These are phyloP conservation scores for Leptographium wingfieldii DNA, from an alignment of 2,329 filamentous ascomycete genomes.

Conservation along the genomic window DNA sequence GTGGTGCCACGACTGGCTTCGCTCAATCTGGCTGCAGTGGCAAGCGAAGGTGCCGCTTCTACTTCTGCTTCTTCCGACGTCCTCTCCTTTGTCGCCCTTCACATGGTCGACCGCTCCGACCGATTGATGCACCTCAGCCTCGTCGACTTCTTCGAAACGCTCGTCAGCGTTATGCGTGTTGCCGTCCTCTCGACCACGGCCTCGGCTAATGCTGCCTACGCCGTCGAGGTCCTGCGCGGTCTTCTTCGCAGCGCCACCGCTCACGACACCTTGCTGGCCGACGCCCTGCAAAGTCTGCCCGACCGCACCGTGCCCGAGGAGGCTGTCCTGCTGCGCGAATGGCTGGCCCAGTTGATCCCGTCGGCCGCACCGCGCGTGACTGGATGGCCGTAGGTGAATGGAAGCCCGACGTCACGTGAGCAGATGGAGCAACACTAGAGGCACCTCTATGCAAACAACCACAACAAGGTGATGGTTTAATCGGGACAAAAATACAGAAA, in stretches of 20 bases:
- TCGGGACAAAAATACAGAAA: background rate
- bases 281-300: slow-evolving; percentile 28
- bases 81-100: slow-evolving; percentile 37
- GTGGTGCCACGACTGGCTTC: slow-evolving; percentile 36
- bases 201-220: slow-evolving; percentile 15
- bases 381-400: background rate
- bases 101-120: slow-evolving; percentile 38
- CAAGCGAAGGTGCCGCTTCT: background rate
- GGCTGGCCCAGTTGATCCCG: slow-evolving; percentile 29
- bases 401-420: too few relatives aligned
- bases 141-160: slow-evolving; percentile 39
- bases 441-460: too few relatives aligned
- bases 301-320: slow-evolving; percentile 39
- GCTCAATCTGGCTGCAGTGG: slow-evolving; percentile 30
- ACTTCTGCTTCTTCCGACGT: slow-evolving; percentile 36
- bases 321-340: slow-evolving; percentile 31
- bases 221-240: slow-evolving; percentile 23
- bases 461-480: background rate
- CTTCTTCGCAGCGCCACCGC: slow-evolving; percentile 28
- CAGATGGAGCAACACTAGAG: too few relatives aligned
- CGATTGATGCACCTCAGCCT: slow-evolving; percentile 36
- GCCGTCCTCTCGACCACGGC: slow-evolving; percentile 14
- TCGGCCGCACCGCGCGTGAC: slow-evolving; percentile 12
- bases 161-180: slow-evolving; percentile 35
- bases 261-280: slow-evolving; percentile 25